Base-by-base conservation (phyloP, 495 filamentous ascomycete species). In the Bryoglossum gracile region DNA sequence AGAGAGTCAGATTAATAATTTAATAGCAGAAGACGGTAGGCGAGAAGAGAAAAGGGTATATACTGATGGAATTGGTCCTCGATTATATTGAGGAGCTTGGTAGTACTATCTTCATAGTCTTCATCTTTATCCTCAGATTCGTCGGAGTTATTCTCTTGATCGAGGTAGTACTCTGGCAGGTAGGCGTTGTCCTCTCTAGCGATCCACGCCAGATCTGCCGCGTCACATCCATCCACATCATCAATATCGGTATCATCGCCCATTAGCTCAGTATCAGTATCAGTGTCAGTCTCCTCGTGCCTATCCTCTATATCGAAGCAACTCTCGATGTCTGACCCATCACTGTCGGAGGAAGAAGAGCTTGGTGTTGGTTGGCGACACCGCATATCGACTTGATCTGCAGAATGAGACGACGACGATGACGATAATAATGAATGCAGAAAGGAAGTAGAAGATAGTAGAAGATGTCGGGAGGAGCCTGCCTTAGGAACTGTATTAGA, bases 111-210 rank as follows among this genome's bases (percentile, higher is more conserved):
- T 3, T 55, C 52, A 56, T 67, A 67, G 47, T 67, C 60, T 40
- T 69, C 55, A 54, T 67, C 30, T 22, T 51, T 58, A 53, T 67
- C 64, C 38, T 57, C 44, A 2, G 62, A 57, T 59, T 68, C 55
- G 45, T 69, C 53, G 43, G 62, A 65, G 57, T 66, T 57, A 16
- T 41, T 26, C 38, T 65, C 59, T 55, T 63, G 44, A 42, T 64
- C 41, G 34, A 66, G 58, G 47, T 69, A 67, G 49, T 65, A 69
- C 51, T 69, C 56, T 36, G 54, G 60, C 28, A 57, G 46, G 44
- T 67, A 48, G 26, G 13, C 26, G 13, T 30, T 30, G 13, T 30
- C 26, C 26, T 30, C 26, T 6, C 26, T 13, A 30, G 26, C 26
- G 26, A 30, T 30, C 26, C 26, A 30, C 26, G 26, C 26, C 26